Percentiles rank a stretch among this genome's conserved stretches.
These are phyloP conservation scores for Cercophora newfieldiana DNA, from an alignment of 495 filamentous ascomycete genomes.

Conservation along the genomic window DNA sequence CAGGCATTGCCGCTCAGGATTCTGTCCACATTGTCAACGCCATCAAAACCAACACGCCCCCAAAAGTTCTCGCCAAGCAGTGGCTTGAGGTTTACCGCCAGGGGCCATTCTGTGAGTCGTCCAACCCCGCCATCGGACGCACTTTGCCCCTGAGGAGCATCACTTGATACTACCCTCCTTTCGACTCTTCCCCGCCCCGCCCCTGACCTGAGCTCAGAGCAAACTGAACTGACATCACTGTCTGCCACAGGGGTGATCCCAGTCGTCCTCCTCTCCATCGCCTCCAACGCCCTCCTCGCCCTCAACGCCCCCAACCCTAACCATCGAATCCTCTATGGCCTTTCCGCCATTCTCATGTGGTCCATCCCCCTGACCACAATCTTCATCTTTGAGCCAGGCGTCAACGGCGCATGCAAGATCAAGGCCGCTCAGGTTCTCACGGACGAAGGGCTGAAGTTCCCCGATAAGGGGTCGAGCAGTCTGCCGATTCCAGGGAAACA, in stretches of 20 bases:
- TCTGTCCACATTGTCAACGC: neutral
- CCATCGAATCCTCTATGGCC: neutral
- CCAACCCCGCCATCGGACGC: neutral
- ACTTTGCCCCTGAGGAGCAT: too few relatives aligned
- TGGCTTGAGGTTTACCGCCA: neutral
- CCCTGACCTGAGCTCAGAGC: neutral
- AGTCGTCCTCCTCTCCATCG: neutral
- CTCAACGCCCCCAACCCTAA: neutral
- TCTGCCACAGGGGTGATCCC: neutral
- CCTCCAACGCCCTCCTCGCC: neutral
- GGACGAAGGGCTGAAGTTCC: neutral
- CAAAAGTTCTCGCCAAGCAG: neutral
- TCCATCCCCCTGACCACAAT: neutral
- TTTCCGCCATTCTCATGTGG: neutral
- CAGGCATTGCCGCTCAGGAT: neutral
- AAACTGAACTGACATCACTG: neutral
- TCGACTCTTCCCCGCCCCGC: neutral
- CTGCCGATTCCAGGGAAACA: neutral
- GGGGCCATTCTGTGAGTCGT: neutral
- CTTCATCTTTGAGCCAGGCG: neutral
- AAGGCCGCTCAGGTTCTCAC: neutral
- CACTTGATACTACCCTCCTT: neutral
- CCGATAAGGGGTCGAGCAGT: neutral
- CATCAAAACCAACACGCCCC: neutral
- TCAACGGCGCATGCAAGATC: neutral